Percentiles rank a stretch among this genome's conserved stretches.
Conservation (phyloP, 2,329 filamentous ascomycete genomes). For the Diplodia seriata region DNA sequence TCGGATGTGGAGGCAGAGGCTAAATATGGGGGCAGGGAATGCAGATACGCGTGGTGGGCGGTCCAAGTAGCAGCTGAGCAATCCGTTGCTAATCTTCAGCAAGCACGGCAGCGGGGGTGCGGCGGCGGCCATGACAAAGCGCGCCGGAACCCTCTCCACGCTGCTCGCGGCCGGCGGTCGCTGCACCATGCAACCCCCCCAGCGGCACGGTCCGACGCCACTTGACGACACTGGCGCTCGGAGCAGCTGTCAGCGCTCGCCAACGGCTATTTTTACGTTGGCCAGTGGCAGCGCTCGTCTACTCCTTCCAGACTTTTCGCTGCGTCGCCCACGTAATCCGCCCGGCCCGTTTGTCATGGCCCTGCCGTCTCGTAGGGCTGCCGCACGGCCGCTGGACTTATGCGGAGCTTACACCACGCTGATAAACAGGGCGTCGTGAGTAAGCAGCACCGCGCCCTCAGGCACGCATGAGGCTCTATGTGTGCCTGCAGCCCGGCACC, state of each 20-base stretch:
- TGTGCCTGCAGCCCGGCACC: neutral
- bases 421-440: conserved; percentile 30
- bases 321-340: conserved; percentile 64
- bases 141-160: neutral
- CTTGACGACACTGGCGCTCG: conserved; percentile 11
- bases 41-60: neutral
- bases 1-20: neutral
- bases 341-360: conserved; percentile 15
- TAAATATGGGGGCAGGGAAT: conserved; percentile 9
- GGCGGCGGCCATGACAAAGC: conserved; percentile 3
- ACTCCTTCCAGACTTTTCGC: conserved; percentile 78
- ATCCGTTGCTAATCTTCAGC: conserved; percentile 13
- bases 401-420: conserved; percentile 16
- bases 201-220: conserved; percentile 29
- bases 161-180: neutral
- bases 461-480: conserved; percentile 25
- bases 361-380: conserved; percentile 71
- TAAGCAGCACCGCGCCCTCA: conserved; percentile 6
- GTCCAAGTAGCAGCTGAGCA: neutral
- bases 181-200: neutral
- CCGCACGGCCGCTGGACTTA: conserved; percentile 51
- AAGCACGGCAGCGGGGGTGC: neutral
- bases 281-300: conserved; percentile 70
- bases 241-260: conserved; percentile 14
- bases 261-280: conserved; percentile 23